Evolutionary conservation across 169 alveolate genomes (phyloP), one percentile per base, ranked within the genome.

Genomic region (Plasmodium berghei): DNA sequence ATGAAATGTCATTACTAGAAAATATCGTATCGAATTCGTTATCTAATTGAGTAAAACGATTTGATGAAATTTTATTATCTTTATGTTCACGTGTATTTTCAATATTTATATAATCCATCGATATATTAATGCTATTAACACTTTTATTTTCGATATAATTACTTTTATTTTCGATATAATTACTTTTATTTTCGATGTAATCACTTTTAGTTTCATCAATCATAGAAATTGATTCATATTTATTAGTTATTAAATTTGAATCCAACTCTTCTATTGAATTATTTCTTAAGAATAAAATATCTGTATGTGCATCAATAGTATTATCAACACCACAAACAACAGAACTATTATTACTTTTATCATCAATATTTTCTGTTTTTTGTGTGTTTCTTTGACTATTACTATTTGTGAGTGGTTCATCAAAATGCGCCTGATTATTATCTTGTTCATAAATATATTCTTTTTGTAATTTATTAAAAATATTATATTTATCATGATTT

Each of bases 251-350:
- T 71, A 80, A 80, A 67, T 80, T 80, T 5, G 72, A 80, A 55
- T 80, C 90, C 54, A 80, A 28, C 48, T 80, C 90, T 55, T 80
- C 90, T 80, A 80, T 80, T 20, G 73, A 80, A 46, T 66, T 80
- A 67, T 63, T 66, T 24, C 63, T 80, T 52, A 80, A 34, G 48
- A 55, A 64, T 67, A 67, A 46, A 67, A 55, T 67, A 12, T 77
- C 89, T 63, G 77, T 49, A 5, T 34, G 8, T 34, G 42, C 8
- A 34, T 34, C 42, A 34, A 34, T 4, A 34, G 42, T 34, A 34
- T 34, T 34, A 34, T 5, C 42, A 34, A 3, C 5, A 34, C 3
- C 42, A 34, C 8, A 34, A 34, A 3, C 42, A 34, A 3, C 42
- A 70, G 49, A 52, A 56, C 22, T 34, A 9, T 48, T 69, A 28